These are phyloP conservation scores for Talaromyces marneffei DNA, from an alignment of 2,329 filamentous ascomycete genomes.

Conservation along the genomic window DNA sequence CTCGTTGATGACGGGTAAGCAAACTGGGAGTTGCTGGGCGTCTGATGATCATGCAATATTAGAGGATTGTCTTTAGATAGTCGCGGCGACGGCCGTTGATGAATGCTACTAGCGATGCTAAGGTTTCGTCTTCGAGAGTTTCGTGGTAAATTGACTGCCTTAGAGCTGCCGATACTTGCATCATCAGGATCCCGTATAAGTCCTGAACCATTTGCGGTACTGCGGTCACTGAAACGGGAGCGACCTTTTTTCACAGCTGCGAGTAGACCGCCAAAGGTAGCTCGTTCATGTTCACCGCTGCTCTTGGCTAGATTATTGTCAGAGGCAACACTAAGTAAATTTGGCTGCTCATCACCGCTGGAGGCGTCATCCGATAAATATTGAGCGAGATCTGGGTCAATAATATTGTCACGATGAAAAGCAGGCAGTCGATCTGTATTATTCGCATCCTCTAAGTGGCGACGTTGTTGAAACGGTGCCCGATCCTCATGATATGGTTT, in stretches of 20 bases:
- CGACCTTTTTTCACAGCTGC: slow-evolving; percentile 70
- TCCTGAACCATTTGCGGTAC: slow-evolving; percentile 63
- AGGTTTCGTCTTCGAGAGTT: slow-evolving; percentile 70
- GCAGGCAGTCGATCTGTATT: slow-evolving; percentile 68
- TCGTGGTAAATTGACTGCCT: slow-evolving; percentile 56
- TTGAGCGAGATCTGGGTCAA: slow-evolving; percentile 88
- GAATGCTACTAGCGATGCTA: slow-evolving; percentile 72
- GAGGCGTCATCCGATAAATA: slow-evolving; percentile 95
- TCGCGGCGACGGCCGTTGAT: slow-evolving; percentile 66
- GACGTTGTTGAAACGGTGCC: slow-evolving; percentile 80
- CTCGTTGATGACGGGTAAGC: slow-evolving; percentile 26
- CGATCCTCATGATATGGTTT: slow-evolving; percentile 69
- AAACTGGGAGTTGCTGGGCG: slow-evolving; percentile 38
- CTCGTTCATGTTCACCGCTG: slow-evolving; percentile 64
- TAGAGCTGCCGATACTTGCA: slow-evolving; percentile 58
- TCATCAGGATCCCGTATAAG: slow-evolving; percentile 60
- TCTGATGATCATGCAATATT: slow-evolving; percentile 28
- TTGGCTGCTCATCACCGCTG: slow-evolving; percentile 86
- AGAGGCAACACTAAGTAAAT: slow-evolving; percentile 70
- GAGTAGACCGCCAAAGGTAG: slow-evolving; percentile 66
- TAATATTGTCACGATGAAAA: slow-evolving; percentile 98
- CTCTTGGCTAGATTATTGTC: slow-evolving; percentile 59
- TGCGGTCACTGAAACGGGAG: slow-evolving; percentile 66
- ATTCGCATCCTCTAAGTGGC: slow-evolving; percentile 59
- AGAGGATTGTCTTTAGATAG: slow-evolving; percentile 53